Base-by-base conservation (phyloP, 176 grass and related monocot species). In the Oryza australiensis region DNA sequence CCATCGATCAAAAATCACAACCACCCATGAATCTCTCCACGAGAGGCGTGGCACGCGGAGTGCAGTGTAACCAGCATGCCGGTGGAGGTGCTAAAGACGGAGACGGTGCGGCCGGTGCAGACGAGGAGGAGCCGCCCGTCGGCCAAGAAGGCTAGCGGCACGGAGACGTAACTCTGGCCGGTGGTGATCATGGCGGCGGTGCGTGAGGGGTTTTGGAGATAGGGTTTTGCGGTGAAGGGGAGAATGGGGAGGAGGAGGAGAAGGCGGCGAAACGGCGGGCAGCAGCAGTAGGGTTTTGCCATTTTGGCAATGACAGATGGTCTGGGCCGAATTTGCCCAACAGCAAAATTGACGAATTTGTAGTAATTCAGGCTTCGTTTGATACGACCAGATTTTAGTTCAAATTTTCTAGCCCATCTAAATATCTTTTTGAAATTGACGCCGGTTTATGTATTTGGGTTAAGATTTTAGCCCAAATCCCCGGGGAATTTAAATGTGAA, bases 121-220 rank as follows among this genome's bases (percentile, higher is more conserved):
- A 91, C 41, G 73, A 95, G 66, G 34, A 95, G 82, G 62, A 88
- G 88, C 73, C 87, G 92, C 40, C 93, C 89, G 16, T 93, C 93
- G 27, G 90, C 75, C 7, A 91, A 95, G 91, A 99, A 95, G 82
- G 86, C 88, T 29, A 92, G 95, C 75, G 91, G 84, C 9, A 89
- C 84, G 32, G 87, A 90, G 59, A 95, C 91, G 72, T 90, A 91
- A 89, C 80, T 99, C 81, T 99, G 84, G 13, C 93, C 96, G 42
- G 93, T 87, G 20, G 89, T 81, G 62, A 99, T 90, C 96, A 99
- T 99, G 83, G 89, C 83, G 78, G 53, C 72, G 77, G 42, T 32
- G 73, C 72, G 70, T 6, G 41, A 49, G 26, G 38, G 66, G 29
- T 42, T 34, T 74, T 0, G 0, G 42, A 14, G 42, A 20, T 76